A percentile compares a stretch with the other conserved stretches of the same genome.
These are phyloP conservation scores for Xylaria sp. DNA, from an alignment of 2,329 filamentous ascomycete genomes.

Conservation along the genomic window DNA sequence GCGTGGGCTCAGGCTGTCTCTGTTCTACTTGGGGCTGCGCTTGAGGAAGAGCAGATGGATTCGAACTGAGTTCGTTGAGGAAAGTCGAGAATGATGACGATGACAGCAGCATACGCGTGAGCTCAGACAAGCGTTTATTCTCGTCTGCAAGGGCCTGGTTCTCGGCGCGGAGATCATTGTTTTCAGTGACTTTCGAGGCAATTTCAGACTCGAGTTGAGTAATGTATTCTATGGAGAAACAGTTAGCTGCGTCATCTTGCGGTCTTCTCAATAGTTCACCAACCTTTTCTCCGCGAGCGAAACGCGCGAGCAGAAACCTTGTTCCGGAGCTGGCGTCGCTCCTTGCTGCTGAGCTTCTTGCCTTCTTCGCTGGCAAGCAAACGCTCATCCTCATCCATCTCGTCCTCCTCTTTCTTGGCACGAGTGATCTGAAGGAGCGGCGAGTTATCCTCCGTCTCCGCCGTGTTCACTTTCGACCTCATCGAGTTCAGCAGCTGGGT, in stretches of 20 bases:
- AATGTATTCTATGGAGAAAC: constrained; percentile 83
- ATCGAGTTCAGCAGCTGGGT: constrained; percentile 92
- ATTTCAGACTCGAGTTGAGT: constrained; percentile 92
- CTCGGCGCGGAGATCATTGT: constrained; percentile 80
- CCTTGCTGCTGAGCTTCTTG: constrained; percentile 99
- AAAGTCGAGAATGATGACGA: constrained; percentile 86
- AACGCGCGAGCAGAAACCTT: constrained; percentile 98
- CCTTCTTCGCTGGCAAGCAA: constrained; percentile 80
- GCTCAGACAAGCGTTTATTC: constrained; percentile 81
- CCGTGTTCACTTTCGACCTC: constrained; percentile 74
- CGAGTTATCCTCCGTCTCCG: constrained; percentile 62
- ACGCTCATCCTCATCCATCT: constrained; percentile 97
- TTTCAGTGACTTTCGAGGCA: constrained; percentile 83
- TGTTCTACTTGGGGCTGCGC: constrained; percentile 54
- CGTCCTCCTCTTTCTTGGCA: constrained; percentile 92
- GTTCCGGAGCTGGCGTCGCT: constrained; percentile 95
- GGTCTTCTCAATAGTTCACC: constrained; percentile 46
- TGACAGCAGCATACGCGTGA: constrained; percentile 83
- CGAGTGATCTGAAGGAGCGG: constrained; percentile 75
- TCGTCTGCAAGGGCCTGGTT: constrained; percentile 86
- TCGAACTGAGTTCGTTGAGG: constrained; percentile 75
- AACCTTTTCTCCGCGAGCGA: constrained; percentile 98
- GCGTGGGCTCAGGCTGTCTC: constrained; percentile 58
- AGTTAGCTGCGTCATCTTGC: constrained; percentile 59
- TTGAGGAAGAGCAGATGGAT: constrained; percentile 60